A percentile compares a stretch with the other conserved stretches of the same genome.
These are phyloP conservation scores for Mucor indicus DNA, from an alignment of 371 early-diverging fungal genomes.

Conservation along the genomic window DNA sequence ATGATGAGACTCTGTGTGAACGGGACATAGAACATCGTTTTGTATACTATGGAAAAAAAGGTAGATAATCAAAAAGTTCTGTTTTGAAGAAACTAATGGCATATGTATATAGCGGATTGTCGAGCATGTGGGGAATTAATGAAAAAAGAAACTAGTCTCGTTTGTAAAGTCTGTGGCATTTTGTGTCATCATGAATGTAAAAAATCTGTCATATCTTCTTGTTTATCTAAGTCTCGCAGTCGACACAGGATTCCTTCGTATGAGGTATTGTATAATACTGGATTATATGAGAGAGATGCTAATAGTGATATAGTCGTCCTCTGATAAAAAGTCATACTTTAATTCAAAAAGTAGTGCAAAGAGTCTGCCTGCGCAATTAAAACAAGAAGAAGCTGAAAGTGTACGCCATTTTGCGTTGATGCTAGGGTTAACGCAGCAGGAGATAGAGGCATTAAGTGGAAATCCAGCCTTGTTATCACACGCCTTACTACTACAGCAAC, in stretches of 20 bases:
- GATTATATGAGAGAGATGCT: too few relatives aligned
- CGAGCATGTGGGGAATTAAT: conserved; percentile 40
- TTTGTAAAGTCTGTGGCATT: conserved; percentile 45
- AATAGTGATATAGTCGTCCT: conserved; percentile 43
- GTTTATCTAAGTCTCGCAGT: conserved; percentile 41
- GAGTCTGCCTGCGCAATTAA: too few relatives aligned
- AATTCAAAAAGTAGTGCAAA: too few relatives aligned
- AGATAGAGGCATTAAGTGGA: conserved; percentile 31
- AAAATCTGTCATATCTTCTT: conserved; percentile 38
- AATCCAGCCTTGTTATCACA: conserved; percentile 39
- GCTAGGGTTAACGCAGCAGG: conserved; percentile 38
- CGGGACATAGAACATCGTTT: too few relatives aligned
- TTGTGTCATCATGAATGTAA: conserved; percentile 45
- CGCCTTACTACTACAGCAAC: conserved; percentile 30
- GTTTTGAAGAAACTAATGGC: too few relatives aligned
- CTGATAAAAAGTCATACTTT: too few relatives aligned
- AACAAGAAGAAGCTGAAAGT: conserved; percentile 27
- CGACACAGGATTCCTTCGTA: too few relatives aligned
- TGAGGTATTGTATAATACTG: too few relatives aligned
- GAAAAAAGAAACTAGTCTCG: conserved; percentile 20
- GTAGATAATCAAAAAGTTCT: too few relatives aligned
- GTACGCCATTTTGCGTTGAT: conserved; percentile 33
- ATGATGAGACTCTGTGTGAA: too few relatives aligned
- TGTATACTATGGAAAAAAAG: too few relatives aligned
- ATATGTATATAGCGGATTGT: conserved; percentile 23